Evolutionary conservation across 352 stramenopile genomes (phyloP).

Genomic region (Pythium biforme): DNA sequence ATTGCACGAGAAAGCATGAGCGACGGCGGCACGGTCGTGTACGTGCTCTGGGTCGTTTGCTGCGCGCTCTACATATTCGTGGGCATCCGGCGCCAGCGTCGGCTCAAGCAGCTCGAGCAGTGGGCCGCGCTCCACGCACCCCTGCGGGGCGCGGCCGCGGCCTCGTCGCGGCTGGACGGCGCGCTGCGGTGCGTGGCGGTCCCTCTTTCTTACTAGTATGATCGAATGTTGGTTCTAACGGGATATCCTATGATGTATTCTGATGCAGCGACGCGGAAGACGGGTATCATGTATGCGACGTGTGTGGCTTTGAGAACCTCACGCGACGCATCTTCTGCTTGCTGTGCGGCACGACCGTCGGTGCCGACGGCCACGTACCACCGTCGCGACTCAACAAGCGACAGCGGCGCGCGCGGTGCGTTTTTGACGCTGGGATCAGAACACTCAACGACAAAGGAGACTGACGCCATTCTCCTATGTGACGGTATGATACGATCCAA

Average conservation of each 20-base stretch:
- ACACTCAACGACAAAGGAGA: too few species aligned
- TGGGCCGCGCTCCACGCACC: slow-evolving; percentile 14
- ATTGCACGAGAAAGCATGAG: too few species aligned
- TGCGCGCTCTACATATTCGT: slow-evolving; percentile 6
- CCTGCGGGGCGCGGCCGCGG: slow-evolving; percentile 6
- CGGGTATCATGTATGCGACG: slow-evolving; percentile 7
- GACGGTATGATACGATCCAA: too few species aligned
- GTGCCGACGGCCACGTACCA: neutral
- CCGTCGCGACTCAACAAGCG: neutral
- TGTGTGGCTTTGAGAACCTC: slow-evolving; percentile 21
- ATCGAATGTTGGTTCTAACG: neutral
- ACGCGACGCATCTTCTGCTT: slow-evolving; percentile 12
- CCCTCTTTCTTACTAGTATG: neutral
- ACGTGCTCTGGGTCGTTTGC: slow-evolving; percentile 13
- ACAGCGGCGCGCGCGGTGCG: slow-evolving; percentile 9
- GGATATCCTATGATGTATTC: neutral
- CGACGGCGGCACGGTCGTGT: slow-evolving; percentile 7
- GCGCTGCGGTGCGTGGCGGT: slow-evolving; percentile 17
- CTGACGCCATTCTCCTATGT: too few species aligned
- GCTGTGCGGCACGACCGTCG: slow-evolving; percentile 8
- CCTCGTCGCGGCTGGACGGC: slow-evolving; percentile 13
- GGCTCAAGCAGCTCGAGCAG: slow-evolving; percentile 9
- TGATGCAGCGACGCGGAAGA: slow-evolving; percentile 11
- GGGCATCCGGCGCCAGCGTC: slow-evolving; percentile 2
- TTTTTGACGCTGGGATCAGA: too few species aligned